Evolutionary conservation across 805 yeast species (phyloP), one percentile per base, ranked within the genome.

Genomic region (Lipomyces lipofer): DNA sequence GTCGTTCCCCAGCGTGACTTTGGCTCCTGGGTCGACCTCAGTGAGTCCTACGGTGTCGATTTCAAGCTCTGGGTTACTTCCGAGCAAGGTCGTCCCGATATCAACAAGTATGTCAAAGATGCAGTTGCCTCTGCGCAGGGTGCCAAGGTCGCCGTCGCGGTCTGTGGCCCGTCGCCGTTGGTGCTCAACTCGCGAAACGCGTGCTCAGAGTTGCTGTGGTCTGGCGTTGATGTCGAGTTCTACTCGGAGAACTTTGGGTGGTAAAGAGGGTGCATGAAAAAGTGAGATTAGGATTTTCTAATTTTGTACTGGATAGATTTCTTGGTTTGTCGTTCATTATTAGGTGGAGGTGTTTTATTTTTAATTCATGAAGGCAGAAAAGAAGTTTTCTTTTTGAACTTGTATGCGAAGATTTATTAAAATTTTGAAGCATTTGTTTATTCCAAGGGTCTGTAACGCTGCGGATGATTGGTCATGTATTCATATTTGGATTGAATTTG

Each of bases 211-310:
- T 51, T 66, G 24, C 47, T 59, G 32, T 56, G 59, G 50, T 39
- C 61, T n/a, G 69, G 69, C 10, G 47, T 52, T 36, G 55, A 54
- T 22, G 60, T 67, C 33, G 53, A 57, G 48, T 60, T 65, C 46
- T 64, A 62, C 55, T 63, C 67, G 30, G 70, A 67, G 62, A 51
- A 59, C 49, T 67, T 67, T 36, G 69, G 70, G 28, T 67, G 70
- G 70, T 67, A 56, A 55, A 25, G 47, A 22, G 40, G 15, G 28
- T 21, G 7, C 30, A 19, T 24, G 1, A 22, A 40, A n/a, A 22
- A 7, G 28, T 10, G 13, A 29, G 13, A 29, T 29, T 10, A 29
- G 9, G 9, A 29, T 10, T 22, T n/a, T 42, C 13, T 29, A 42
- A 13, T 6, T 12, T 10, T 9, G 30, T 24, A 13, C 17, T 1